Evolutionary conservation across 768 basidiomycete genomes (phyloP), one percentile per base, ranked within the genome.

Genomic region (Candolleomyces eurysporus): DNA sequence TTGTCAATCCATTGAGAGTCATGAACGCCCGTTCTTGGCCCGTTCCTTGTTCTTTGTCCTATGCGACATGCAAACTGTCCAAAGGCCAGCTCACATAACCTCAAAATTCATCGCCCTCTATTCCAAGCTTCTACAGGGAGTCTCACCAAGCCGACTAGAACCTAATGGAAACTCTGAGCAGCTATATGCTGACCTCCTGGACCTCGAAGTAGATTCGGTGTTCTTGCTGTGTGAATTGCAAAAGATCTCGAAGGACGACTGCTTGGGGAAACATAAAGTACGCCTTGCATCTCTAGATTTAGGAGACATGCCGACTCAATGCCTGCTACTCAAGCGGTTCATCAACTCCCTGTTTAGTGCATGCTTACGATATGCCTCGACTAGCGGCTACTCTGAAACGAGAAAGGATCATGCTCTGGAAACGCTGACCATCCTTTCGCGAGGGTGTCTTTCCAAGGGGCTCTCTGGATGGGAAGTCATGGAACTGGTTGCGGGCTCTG

Each of bases 391-490:
- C 53, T 69, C 75, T 19, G 76, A 76, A 55, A 71, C 76, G 54
- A 70, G 68, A 56, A 78, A 75, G 61, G 73, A 61, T 0, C 79
- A 83, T 63, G 82, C 87, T 4, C 63, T 88, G 16, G 78, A 83
- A 64, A 85, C 84, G 1, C 70, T 88, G 40, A 72, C 78, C 0
- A 71, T 85, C 14, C 36, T 84, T 4, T 67, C 82, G 21, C 78
- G 81, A 10, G 75, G 75, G 57, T 68, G 87, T 17, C 73, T 90
- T 57, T 75, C 74, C 42, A 89, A 89, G 72, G 81, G 82, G 58
- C 69, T 84, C 1, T 79, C 84, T 4, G 89, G 89, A 32, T 89
- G 85, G 86, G 89, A 90, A 66, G 79, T 85, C 7, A 90, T 90
- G 88, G 83, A 89, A 45, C 69, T 88, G 22, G 79, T 89, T 48